Evolutionary conservation across 768 basidiomycete genomes (phyloP).

Genomic region (Mycena pura): DNA sequence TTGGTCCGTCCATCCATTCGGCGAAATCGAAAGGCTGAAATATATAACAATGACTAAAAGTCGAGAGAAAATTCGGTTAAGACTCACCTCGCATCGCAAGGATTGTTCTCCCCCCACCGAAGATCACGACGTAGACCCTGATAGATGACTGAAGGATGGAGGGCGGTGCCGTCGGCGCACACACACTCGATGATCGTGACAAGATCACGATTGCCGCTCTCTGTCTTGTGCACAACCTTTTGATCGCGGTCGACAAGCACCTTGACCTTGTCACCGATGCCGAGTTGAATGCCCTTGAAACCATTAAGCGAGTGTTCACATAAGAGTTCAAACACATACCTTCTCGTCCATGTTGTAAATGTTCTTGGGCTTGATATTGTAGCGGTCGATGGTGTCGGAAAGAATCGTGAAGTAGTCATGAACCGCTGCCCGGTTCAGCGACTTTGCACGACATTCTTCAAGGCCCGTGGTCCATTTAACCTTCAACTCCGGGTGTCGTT

Average conservation of each 20-base stretch:
- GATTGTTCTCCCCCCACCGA: constrained; percentile 38
- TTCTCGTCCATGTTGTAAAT: not conserved
- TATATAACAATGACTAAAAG: constrained; percentile 20
- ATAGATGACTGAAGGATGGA: constrained; percentile 45
- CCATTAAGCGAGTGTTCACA: no score
- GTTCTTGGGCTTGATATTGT: not conserved
- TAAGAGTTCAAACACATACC: no score
- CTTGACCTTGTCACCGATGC: constrained; percentile 26
- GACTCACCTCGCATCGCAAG: constrained; percentile 4
- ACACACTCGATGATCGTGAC: constrained; percentile 51
- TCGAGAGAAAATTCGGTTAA: not conserved
- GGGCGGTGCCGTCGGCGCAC: constrained; percentile 40
- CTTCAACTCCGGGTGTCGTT: not conserved
- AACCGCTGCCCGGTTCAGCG: not conserved
- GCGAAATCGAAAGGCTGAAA: no score
- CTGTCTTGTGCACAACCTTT: constrained; percentile 26
- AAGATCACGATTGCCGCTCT: constrained; percentile 43
- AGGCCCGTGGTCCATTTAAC: not conserved
- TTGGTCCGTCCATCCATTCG: no score
- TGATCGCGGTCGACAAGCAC: constrained; percentile 31
- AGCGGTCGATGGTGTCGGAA: not conserved
- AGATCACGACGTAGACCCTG: constrained; percentile 42
- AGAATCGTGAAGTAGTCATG: not conserved
- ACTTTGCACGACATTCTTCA: not conserved
- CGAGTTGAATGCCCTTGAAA: constrained; percentile 38